Conservation (phyloP, 176 grass and related monocot genomes). For the Rhynchospora tenuis region DNA sequence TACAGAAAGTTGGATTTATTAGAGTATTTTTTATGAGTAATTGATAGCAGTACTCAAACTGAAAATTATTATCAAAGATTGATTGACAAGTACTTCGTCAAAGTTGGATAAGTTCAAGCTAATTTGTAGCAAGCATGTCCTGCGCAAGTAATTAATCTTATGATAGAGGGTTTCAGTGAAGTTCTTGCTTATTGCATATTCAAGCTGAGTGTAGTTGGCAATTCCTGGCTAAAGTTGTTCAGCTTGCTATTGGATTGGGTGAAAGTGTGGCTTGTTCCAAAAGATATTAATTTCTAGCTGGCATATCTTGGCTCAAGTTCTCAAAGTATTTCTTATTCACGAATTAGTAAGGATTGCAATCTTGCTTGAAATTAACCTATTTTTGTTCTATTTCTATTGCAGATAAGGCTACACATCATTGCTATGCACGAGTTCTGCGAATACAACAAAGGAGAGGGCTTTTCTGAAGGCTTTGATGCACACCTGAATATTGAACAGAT, state of each 20-base stretch:
- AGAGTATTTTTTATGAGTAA: not conserved
- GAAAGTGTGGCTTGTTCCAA: not conserved
- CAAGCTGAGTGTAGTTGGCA: not conserved
- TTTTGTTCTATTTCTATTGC: slow-evolving; percentile 1
- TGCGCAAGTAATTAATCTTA: too few species aligned
- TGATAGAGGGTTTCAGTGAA: too few species aligned
- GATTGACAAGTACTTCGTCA: too few species aligned
- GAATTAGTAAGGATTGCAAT: not conserved
- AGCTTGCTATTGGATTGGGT: not conserved
- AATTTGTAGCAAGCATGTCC: not conserved
- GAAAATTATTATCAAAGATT: too few species aligned
- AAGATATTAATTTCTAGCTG: not conserved
- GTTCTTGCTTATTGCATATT: not conserved
- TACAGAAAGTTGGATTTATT: too few species aligned
- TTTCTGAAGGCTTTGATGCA: slow-evolving; percentile 94
- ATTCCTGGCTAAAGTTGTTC: not conserved
- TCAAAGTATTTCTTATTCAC: not conserved
- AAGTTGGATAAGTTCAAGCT: not conserved
- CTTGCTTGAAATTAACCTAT: not conserved
- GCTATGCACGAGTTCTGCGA: slow-evolving; percentile 95
- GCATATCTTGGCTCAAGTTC: not conserved
- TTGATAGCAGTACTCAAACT: not conserved
- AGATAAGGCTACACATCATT: slow-evolving; percentile 94
- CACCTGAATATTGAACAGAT: slow-evolving; percentile 99
- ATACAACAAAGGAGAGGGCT: slow-evolving; percentile 88